Percentiles rank a stretch among this genome's conserved stretches.
These are phyloP conservation scores for Diaporthe batatas DNA, from an alignment of 2,329 filamentous ascomycete genomes.

Conservation along the genomic window DNA sequence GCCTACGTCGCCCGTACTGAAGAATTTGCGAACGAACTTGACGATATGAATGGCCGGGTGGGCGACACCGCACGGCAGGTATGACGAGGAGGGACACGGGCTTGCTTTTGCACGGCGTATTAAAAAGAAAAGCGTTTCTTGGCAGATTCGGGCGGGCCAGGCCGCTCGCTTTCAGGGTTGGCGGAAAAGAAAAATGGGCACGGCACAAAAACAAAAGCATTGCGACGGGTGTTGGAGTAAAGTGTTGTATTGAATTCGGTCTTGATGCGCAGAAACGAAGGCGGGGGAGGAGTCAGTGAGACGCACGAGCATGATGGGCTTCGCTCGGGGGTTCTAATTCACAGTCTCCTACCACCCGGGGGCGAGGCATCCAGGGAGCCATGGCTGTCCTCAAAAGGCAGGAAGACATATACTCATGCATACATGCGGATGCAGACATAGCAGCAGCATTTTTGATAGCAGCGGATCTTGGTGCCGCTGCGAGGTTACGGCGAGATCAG, in stretches of 20 bases:
- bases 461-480: not conserved
- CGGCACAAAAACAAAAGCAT: conserved; percentile 41
- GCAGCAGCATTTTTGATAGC: not conserved
- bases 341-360: not conserved
- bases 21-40: conserved; percentile 16
- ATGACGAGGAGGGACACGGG: not conserved
- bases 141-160: conserved; percentile 30
- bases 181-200: conserved; percentile 31
- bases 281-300: not conserved
- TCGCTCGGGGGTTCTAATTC: conserved; percentile 4
- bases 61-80: not conserved
- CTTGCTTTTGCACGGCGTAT: conserved; percentile 37
- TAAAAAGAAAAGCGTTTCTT: conserved; percentile 34
- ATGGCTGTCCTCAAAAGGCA: not conserved
- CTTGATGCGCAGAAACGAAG: conserved; percentile 18
- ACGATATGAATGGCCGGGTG: conserved; percentile 24
- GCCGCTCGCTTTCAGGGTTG: conserved; percentile 38
- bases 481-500: not conserved
- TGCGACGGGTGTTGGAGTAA: conserved; percentile 43
- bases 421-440: not conserved
- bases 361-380: not conserved
- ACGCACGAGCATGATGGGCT: not conserved
- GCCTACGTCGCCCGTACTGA: conserved; percentile 19
- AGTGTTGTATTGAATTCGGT: conserved; percentile 38
- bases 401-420: conserved; percentile 17